Evolutionary conservation across 129 eudicot species (phyloP).

Genomic region (Tanacetum coccineum): DNA sequence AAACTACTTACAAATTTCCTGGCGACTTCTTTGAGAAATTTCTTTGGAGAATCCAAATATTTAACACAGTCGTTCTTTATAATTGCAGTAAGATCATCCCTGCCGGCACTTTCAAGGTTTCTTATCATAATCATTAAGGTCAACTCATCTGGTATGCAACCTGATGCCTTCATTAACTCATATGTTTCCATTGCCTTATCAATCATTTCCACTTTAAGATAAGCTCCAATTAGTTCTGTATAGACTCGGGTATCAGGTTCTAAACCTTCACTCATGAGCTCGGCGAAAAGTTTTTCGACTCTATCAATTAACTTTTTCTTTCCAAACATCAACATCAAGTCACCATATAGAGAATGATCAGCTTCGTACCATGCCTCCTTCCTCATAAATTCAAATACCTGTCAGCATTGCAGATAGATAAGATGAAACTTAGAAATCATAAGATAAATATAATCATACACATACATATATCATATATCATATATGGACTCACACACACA

Average conservation of each 20-base stretch:
- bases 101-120: conserved; percentile 55
- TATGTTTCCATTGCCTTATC: conserved; percentile 74
- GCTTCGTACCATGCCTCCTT: conserved; percentile 74
- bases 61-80: conserved; percentile 55
- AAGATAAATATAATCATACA: conserved; percentile 8
- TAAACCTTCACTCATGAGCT: conserved; percentile 53
- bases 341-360: conserved; percentile 43
- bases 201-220: conserved; percentile 54
- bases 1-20: conserved; percentile 43
- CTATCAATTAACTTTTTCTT: conserved; percentile 49
- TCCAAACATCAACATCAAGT: conserved; percentile 64
- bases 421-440: too few relatives aligned
- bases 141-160: conserved; percentile 67
- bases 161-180: conserved; percentile 67
- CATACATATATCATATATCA: background rate
- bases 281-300: conserved; percentile 57
- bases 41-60: conserved; percentile 56
- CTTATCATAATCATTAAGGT: conserved; percentile 64
- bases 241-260: conserved; percentile 62
- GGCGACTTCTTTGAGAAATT: conserved; percentile 58
- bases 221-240: conserved; percentile 81
- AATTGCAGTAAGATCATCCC: conserved; percentile 47
- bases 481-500: too few relatives aligned
- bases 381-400: conserved; percentile 67
- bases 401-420: conserved; percentile 51